A percentile compares a stretch with the other conserved stretches of the same genome.
These are phyloP conservation scores for Trichocomaceae sp. DNA, from an alignment of 2,329 filamentous ascomycete genomes.

Conservation along the genomic window DNA sequence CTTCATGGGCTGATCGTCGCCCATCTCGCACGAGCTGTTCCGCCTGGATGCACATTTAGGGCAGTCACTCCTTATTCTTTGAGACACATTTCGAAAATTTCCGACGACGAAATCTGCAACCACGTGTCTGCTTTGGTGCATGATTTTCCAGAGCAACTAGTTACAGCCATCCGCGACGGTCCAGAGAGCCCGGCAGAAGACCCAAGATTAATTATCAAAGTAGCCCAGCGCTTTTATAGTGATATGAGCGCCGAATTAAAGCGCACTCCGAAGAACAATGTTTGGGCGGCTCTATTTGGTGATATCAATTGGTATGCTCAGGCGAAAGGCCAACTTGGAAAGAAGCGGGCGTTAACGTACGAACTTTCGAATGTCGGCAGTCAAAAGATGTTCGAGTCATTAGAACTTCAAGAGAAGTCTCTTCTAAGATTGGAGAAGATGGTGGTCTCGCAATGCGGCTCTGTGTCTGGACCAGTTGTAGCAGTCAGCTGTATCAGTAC, in stretches of 20 bases:
- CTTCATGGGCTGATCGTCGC: neutral
- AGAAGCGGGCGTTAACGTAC: neutral
- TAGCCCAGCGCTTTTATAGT: neutral
- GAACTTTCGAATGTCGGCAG: neutral
- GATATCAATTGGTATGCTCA: neutral
- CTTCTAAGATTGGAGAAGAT: neutral
- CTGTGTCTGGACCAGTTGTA: neutral
- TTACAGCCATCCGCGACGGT: neutral
- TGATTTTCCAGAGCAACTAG: neutral
- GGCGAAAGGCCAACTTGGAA: neutral
- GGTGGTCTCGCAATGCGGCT: neutral
- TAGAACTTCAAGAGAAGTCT: neutral
- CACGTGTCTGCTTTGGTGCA: neutral
- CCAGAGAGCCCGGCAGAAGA: neutral
- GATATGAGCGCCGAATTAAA: neutral
- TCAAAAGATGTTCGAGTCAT: neutral
- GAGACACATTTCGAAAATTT: neutral
- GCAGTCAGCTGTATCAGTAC: neutral
- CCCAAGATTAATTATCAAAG: neutral
- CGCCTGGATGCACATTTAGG: neutral
- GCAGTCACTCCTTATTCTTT: neutral
- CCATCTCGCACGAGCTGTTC: neutral
- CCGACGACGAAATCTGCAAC: neutral
- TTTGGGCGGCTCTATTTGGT: neutral
- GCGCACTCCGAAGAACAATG: neutral